Conservation (phyloP, 1,284 basidiomycete genomes). For the Wolfiporia cocos region DNA sequence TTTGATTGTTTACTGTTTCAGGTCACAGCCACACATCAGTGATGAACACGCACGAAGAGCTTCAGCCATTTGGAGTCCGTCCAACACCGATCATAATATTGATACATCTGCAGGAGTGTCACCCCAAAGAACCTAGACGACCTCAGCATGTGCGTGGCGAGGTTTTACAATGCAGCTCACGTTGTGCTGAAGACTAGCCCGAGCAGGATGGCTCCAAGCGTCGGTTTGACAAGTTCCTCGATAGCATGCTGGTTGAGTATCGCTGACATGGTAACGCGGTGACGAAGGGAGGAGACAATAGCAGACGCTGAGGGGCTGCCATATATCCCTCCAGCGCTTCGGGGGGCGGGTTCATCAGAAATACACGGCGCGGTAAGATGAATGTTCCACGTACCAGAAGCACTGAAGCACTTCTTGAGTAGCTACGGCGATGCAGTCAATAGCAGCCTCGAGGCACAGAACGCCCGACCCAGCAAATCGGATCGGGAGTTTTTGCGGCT, state of each 20-base stretch:
- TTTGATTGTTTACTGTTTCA: neutral
- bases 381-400: too few species aligned
- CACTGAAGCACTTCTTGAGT: too few species aligned
- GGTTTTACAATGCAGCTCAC: neutral
- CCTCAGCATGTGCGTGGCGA: neutral
- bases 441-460: too few species aligned
- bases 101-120: constrained; percentile 6
- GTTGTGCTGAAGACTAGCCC: constrained; percentile 2
- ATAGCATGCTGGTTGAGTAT: neutral
- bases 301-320: too few species aligned
- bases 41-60: constrained; percentile 2
- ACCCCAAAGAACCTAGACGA: constrained; percentile 3
- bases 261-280: neutral
- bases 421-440: too few species aligned
- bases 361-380: too few species aligned
- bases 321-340: too few species aligned
- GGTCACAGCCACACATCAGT: neutral
- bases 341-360: too few species aligned
- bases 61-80: constrained; percentile 2
- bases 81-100: constrained; percentile 8
- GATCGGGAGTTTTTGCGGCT: too few species aligned
- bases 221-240: constrained; percentile 2
- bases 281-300: too few species aligned
- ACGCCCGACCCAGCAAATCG: too few species aligned
- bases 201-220: constrained; percentile 4